Conservation (phyloP, 2,329 filamentous ascomycete genomes). For the Fusarium bulbicola region DNA sequence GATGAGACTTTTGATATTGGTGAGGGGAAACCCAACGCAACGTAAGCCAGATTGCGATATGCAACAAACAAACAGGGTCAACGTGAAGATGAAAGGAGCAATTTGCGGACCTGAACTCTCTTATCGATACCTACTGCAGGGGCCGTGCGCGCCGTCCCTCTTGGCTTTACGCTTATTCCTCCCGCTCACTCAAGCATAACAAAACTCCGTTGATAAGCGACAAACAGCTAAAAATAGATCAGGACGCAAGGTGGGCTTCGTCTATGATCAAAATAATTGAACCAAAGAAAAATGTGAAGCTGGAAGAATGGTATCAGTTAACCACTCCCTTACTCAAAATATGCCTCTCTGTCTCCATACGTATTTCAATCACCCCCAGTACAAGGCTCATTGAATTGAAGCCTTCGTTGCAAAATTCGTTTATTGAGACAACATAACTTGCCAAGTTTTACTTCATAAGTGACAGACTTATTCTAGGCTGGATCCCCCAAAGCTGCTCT, state of each 20-base stretch:
- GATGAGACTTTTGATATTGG: not conserved
- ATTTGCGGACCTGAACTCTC: not conserved
- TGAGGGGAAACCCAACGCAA: not conserved
- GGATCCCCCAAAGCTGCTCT: rapidly evolving
- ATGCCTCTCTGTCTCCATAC: not conserved
- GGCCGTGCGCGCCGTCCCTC: not conserved
- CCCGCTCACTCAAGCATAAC: not conserved
- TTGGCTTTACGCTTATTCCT: not conserved
- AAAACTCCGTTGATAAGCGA: no score
- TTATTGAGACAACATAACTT: rapidly evolving
- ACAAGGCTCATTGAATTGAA: not conserved
- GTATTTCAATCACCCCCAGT: not conserved
- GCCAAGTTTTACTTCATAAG: rapidly evolving
- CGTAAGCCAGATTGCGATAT: not conserved
- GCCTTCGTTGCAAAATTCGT: not conserved
- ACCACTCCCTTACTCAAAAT: not conserved
- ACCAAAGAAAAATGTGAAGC: no score
- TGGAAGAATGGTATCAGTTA: not conserved
- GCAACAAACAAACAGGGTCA: not conserved
- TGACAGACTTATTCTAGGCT: rapidly evolving
- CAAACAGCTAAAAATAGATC: not conserved
- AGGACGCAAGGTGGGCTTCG: no score
- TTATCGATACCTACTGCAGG: not conserved
- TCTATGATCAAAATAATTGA: not conserved
- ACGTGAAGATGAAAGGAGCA: not conserved